Base-by-base conservation (phyloP, 2,329 filamentous ascomycete genomes). In the Amphichorda felina region DNA sequence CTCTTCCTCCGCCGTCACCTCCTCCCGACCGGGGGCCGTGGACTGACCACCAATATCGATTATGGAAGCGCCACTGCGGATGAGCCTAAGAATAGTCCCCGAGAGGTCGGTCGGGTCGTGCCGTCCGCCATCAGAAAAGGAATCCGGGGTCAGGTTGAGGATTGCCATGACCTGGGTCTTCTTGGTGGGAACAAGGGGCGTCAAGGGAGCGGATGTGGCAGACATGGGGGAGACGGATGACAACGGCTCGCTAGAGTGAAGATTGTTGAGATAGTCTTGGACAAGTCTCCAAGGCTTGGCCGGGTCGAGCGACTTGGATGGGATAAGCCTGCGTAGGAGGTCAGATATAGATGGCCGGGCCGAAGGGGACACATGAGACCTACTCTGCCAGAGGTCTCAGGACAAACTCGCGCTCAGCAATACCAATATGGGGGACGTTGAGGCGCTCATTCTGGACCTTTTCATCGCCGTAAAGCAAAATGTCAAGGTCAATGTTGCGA, bases 41-140 rank as follows among this genome's bases (percentile, higher is more conserved):
- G 88, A 95, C 61, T 95, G 88, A 13, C 91, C 91, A 37, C 91
- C 91, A 27, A 98, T 68, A 53, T 98, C 91, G 46, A 96, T 76
- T 43, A 96, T 88, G 10, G 78, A 81, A 11, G 84, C 85, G 24
- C 88, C 87, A 7, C 66, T 63, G 27, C 60, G 57, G 41, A 93
- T 72, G 51, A 86, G 78, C 9, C 59, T 46, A 34, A 64, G 59
- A 13, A 88, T 67, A 1, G 73, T 81, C 10, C 64, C 51, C 10
- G 66, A 59, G 18, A 91, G 66, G 42, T 73, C 64, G 10, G 59
- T 50, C 17, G 63, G 50, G 30, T 61, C 59, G 54, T 87, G 72
- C 8, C 65, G 50, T 8, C 87, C 87, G 36, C 87, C 89, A 51
- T 96, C 88, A 1, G 89, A 96, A 63, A 98, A 98, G 8, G 89